phyloP scores from a whole-genome alignment of 257 asterid genomes.

The Solanum lycopersicoides region DNA sequence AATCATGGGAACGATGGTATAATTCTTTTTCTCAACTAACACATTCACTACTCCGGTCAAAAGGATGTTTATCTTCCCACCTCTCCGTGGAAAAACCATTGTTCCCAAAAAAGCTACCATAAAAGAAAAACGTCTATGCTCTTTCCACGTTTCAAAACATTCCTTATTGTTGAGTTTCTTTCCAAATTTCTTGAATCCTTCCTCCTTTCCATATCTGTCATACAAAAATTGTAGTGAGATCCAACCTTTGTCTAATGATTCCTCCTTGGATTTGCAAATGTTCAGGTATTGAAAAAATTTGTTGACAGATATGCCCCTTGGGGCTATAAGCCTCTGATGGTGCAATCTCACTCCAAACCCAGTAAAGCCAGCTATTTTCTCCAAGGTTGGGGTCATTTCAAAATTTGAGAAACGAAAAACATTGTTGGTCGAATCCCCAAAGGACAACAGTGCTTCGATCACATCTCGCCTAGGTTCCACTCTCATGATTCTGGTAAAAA shows the following conservation, averaged over 20 bases:
- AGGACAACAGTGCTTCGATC: too few species aligned
- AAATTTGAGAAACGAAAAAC: not conserved
- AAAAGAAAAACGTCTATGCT: not conserved
- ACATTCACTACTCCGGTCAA: not conserved
- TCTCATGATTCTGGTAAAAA: not conserved
- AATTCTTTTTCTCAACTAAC: not conserved
- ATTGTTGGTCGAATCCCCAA: not conserved
- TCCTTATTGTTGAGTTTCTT: not conserved
- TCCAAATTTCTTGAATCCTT: not conserved
- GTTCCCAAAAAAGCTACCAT: too few species aligned
- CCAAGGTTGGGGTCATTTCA: not conserved
- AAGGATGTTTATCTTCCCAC: not conserved
- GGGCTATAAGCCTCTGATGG: not conserved
- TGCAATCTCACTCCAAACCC: not conserved
- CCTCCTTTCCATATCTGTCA: not conserved
- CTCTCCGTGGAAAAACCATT: not conserved
- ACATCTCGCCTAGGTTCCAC: not conserved
- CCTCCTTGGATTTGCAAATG: not conserved
- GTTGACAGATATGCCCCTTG: not conserved
- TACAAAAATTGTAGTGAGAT: not conserved
- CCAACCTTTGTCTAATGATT: not conserved
- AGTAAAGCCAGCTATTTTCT: not conserved
- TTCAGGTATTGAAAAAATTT: not conserved
- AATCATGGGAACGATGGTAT: not conserved
- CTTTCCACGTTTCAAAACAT: too few species aligned